Percentiles rank a stretch among this genome's conserved stretches.
These are phyloP conservation scores for Caryopteris hybrid DNA, from an alignment of 305 asterid species.

Conservation along the genomic window DNA sequence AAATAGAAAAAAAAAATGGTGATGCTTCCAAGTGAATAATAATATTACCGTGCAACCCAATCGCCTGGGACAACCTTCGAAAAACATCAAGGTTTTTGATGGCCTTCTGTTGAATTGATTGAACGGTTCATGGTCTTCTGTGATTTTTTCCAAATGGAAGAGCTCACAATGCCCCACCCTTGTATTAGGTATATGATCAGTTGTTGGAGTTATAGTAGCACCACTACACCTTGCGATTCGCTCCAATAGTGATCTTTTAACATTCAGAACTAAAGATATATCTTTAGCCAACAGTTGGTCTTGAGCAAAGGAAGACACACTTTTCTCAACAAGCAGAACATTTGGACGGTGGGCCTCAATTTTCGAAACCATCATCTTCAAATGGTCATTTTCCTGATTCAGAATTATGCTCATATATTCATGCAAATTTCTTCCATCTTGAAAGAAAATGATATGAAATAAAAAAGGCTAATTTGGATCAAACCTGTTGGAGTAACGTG, in stretches of 20 bases:
- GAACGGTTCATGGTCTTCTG: constrained; percentile 64
- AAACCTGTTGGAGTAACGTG: constrained; percentile 84
- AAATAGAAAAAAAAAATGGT: too few species aligned
- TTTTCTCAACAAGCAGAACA: constrained; percentile 95
- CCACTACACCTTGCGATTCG: constrained; percentile 89
- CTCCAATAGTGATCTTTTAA: constrained; percentile 76
- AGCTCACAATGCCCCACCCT: constrained; percentile 88
- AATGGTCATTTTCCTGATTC: constrained; percentile 81
- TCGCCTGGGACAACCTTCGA: constrained; percentile 95
- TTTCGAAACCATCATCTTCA: constrained; percentile 72
- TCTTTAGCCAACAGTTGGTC: constrained; percentile 83
- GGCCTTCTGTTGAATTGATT: constrained; percentile 77
- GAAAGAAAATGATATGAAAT: too few species aligned
- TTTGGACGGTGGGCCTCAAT: constrained; percentile 91
- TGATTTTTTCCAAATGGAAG: constrained; percentile 73
- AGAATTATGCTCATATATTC: too few species aligned
- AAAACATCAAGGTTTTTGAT: constrained; percentile 84
- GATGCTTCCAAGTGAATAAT: constrained; percentile 6
- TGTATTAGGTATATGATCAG: constrained; percentile 62
- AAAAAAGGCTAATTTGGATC: too few species aligned
- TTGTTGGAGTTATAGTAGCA: constrained; percentile 73
- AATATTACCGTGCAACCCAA: constrained; percentile 93
- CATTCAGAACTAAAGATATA: constrained; percentile 85
- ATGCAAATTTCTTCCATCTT: too few species aligned
- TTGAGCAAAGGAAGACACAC: constrained; percentile 86